A percentile compares a stretch with the other conserved stretches of the same genome.
These are phyloP conservation scores for Lipomyces kockii DNA, from an alignment of 805 yeast genomes.

Conservation along the genomic window DNA sequence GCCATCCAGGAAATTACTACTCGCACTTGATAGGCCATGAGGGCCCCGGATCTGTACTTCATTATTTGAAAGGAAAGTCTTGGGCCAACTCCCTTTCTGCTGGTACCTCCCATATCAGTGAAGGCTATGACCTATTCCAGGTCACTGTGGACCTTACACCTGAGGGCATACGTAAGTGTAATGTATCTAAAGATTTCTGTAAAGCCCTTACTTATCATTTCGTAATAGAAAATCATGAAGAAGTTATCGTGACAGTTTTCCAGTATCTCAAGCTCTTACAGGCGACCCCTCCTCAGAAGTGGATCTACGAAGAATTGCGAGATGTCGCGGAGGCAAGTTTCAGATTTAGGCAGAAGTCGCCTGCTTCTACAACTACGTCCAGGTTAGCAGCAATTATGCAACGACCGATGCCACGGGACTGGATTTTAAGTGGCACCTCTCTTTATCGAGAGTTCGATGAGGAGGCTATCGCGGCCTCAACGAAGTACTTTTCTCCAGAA, in stretches of 20 bases:
- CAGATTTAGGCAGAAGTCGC: slow-evolving; percentile 76
- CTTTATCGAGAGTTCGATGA: slow-evolving; percentile 66
- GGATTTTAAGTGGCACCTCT: slow-evolving; percentile 58
- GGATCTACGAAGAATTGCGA: slow-evolving; percentile 79
- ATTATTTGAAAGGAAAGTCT: slow-evolving; percentile 67
- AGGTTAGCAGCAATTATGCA: slow-evolving; percentile 65
- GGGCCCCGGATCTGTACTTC: slow-evolving; percentile 80
- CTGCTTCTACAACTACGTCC: slow-evolving; percentile 75
- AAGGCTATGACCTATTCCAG: slow-evolving; percentile 69
- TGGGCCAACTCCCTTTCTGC: slow-evolving; percentile 82
- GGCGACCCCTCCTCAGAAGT: slow-evolving; percentile 65
- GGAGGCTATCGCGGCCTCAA: slow-evolving; percentile 55
- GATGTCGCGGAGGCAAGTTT: slow-evolving; percentile 72
- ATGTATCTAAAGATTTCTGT: not conserved
- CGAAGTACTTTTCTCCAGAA: slow-evolving; percentile 55
- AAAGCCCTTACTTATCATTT: not conserved
- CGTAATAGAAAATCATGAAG: slow-evolving; percentile 54
- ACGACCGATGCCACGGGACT: slow-evolving; percentile 65
- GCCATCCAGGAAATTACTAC: slow-evolving; percentile 69
- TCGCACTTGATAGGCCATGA: slow-evolving; percentile 93
- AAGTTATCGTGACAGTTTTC: slow-evolving; percentile 63
- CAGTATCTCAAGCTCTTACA: slow-evolving; percentile 71
- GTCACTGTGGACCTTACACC: slow-evolving; percentile 77
- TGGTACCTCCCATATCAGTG: slow-evolving; percentile 61
- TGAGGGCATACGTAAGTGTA: slow-evolving; percentile 55